These are phyloP conservation scores for Xylaria cubensis DNA, from an alignment of 495 filamentous ascomycete genomes.

Conservation along the genomic window DNA sequence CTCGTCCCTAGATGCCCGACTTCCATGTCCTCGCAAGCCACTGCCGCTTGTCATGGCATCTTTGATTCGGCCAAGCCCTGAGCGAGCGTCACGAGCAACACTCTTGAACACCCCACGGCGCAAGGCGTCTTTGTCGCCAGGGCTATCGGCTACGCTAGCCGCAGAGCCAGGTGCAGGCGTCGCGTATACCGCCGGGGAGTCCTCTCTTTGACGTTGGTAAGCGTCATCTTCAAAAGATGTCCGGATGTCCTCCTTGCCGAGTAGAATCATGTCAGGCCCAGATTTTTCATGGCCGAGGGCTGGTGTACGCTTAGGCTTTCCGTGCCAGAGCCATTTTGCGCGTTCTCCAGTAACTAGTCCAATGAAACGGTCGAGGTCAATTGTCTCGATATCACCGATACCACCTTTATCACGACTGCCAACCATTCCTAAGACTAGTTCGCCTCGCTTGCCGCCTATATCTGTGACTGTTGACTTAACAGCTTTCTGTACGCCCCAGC, in stretches of 20 bases:
- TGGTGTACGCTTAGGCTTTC: slow-evolving; percentile 70
- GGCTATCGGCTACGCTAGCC: slow-evolving; percentile 49
- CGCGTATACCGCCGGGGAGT: slow-evolving; percentile 44
- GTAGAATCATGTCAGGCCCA: slow-evolving; percentile 62
- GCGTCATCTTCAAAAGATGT: slow-evolving; percentile 54
- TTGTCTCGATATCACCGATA: slow-evolving; percentile 89
- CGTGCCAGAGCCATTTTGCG: slow-evolving; percentile 92
- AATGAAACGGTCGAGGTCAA: slow-evolving; percentile 84
- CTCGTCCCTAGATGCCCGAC: slow-evolving; percentile 56
- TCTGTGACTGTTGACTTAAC: slow-evolving; percentile 96
- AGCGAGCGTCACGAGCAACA: slow-evolving; percentile 83
- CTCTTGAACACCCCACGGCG: slow-evolving; percentile 77
- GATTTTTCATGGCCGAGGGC: slow-evolving; percentile 59
- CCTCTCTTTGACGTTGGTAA: slow-evolving; percentile 50
- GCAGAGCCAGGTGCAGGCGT: slow-evolving; percentile 48
- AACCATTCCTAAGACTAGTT: slow-evolving; percentile 93
- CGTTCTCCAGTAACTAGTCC: slow-evolving; percentile 77
- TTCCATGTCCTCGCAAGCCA: slow-evolving; percentile 55
- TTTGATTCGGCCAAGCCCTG: slow-evolving; percentile 82
- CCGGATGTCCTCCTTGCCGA: slow-evolving; percentile 65
- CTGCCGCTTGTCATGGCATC: slow-evolving; percentile 72
- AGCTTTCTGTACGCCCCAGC: slow-evolving; percentile 78
- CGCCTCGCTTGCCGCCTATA: slow-evolving; percentile 91
- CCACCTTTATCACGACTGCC: slow-evolving; percentile 85
- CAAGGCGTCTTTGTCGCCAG: slow-evolving; percentile 69